phyloP scores from a whole-genome alignment of 768 basidiomycete genomes.

The Leucogyrophana mollusca region DNA sequence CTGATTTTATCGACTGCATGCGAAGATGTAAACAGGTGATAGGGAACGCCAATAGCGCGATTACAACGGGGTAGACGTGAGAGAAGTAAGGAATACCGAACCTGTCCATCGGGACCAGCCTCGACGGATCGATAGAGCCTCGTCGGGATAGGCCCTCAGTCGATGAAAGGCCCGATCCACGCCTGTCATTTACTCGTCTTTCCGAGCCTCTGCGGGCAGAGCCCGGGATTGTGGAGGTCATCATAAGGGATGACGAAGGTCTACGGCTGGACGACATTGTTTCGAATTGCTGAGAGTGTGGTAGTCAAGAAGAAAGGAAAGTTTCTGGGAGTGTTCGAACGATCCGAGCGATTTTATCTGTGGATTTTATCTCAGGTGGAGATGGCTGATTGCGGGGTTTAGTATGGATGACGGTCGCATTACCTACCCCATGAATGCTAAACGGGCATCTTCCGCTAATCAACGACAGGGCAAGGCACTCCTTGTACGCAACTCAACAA shows the following conservation, averaged over 20 bases:
- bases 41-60: neutral
- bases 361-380: slow-evolving; percentile 10
- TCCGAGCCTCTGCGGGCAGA: slow-evolving; percentile 46
- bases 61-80: neutral
- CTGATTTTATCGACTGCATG: slow-evolving; percentile 2
- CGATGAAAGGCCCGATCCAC: slow-evolving; percentile 43
- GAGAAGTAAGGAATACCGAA: slow-evolving; percentile 28
- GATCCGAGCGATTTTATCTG: slow-evolving; percentile 5
- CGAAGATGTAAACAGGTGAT: slow-evolving; percentile 2
- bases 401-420: too few species aligned
- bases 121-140: slow-evolving; percentile 74
- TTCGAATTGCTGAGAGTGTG: slow-evolving; percentile 12
- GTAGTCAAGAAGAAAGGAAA: slow-evolving; percentile 1
- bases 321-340: neutral
- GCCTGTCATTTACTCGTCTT: slow-evolving; percentile 43
- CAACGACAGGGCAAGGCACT: too few species aligned
- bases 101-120: slow-evolving; percentile 81
- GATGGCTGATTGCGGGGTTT: neutral
- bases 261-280: slow-evolving; percentile 17
- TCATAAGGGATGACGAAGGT: slow-evolving; percentile 27
- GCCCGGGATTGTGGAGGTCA: slow-evolving; percentile 27
- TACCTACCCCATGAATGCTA: too few species aligned
- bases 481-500: too few species aligned
- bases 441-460: too few species aligned
- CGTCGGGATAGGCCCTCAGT: slow-evolving; percentile 56